Evolutionary conservation across 108 stramenopile genomes (phyloP).

Genomic region (Ochromonas danica): DNA sequence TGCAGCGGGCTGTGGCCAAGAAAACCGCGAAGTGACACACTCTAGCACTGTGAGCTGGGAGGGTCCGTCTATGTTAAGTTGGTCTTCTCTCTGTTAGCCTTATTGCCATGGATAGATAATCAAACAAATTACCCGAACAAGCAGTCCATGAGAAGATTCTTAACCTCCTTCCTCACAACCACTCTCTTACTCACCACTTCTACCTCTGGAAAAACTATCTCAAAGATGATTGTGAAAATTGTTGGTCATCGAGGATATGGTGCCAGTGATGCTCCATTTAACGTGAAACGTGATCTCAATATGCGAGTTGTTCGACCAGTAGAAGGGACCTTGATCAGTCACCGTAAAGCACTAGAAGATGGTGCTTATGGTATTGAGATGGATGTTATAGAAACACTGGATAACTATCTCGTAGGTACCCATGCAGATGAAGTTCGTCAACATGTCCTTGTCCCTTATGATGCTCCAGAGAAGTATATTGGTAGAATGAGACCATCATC

Average conservation of each 20-base stretch:
- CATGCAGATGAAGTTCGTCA: background rate
- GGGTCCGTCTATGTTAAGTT: too few relatives aligned
- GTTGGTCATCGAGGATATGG: background rate
- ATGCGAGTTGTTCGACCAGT: background rate
- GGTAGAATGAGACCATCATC: too few relatives aligned
- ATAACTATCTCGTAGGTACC: background rate
- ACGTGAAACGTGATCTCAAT: background rate
- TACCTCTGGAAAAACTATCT: too few relatives aligned
- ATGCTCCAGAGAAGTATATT: background rate
- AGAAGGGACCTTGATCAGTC: background rate
- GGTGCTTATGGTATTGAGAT: background rate
- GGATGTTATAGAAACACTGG: background rate
- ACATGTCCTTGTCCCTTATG: background rate
- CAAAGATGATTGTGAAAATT: background rate
- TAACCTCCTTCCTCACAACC: too few relatives aligned
- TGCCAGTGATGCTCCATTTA: background rate
- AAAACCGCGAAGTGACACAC: too few relatives aligned
- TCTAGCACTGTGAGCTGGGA: too few relatives aligned
- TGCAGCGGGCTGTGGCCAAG: too few relatives aligned
- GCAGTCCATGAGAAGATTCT: too few relatives aligned
- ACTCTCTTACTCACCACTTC: too few relatives aligned
- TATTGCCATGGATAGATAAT: too few relatives aligned
- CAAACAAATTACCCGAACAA: too few relatives aligned
- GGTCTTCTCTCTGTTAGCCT: too few relatives aligned
- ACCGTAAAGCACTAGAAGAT: background rate